phyloP scores from a whole-genome alignment of 139 green algal genomes.

The Chlamydomonas sp. region DNA sequence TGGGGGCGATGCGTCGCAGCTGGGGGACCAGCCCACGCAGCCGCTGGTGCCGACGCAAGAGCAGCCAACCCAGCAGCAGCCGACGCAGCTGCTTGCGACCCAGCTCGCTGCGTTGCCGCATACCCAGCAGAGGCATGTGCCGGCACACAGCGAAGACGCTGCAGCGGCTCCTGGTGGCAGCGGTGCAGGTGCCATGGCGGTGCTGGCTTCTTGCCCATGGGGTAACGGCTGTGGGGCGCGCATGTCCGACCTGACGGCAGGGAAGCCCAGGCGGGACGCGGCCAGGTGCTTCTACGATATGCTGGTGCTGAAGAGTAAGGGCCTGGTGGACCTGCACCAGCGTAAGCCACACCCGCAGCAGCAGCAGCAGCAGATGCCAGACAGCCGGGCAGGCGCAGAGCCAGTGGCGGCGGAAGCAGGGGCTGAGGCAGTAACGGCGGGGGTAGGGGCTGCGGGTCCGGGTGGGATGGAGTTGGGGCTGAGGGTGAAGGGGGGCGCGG shows the following conservation, averaged over 20 bases:
- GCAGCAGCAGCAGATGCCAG: no score
- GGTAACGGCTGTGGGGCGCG: background rate
- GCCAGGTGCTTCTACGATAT: constrained; percentile 34
- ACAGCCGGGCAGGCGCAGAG: no score
- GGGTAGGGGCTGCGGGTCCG: no score
- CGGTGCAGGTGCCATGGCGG: no score
- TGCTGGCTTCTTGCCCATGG: no score
- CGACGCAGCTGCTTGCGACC: background rate
- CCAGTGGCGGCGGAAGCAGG: background rate
- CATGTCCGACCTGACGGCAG: background rate
- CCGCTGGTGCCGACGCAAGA: background rate
- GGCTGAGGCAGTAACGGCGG: no score
- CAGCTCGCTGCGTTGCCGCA: background rate
- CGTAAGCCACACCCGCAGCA: background rate
- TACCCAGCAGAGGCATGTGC: background rate
- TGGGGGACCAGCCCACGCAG: background rate
- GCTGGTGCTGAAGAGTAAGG: constrained; percentile 15
- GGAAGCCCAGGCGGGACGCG: background rate
- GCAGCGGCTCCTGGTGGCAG: background rate
- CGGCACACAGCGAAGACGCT: background rate
- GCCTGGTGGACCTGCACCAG: background rate
- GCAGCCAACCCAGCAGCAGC: background rate
- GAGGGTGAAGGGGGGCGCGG: no score
- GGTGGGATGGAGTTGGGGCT: no score
- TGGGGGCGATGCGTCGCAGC: no score